Percentiles rank a stretch among this genome's conserved stretches.
These are phyloP conservation scores for Alternaria postmessia DNA, from an alignment of 2,329 filamentous ascomycete species.

Conservation along the genomic window DNA sequence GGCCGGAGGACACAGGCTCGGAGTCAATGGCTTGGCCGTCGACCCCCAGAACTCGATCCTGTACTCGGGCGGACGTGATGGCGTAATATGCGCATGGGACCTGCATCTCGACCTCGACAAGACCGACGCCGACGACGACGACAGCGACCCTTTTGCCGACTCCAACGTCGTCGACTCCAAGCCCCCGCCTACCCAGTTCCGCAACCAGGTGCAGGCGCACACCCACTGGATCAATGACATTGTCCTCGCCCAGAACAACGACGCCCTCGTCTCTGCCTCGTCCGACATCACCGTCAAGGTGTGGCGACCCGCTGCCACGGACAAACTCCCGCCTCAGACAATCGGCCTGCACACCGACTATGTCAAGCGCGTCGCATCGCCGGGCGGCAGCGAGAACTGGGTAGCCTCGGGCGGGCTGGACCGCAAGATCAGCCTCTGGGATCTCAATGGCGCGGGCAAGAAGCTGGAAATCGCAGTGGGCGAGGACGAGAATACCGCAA, in stretches of 20 bases:
- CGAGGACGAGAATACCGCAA: slow-evolving; percentile 82
- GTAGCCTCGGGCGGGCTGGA: slow-evolving; percentile 94
- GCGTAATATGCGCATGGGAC: slow-evolving; percentile 96
- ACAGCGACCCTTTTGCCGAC: slow-evolving; percentile 55
- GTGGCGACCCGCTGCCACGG: slow-evolving; percentile 78
- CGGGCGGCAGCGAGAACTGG: slow-evolving; percentile 76
- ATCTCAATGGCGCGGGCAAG: slow-evolving; percentile 86
- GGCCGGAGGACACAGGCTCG: slow-evolving; percentile 86
- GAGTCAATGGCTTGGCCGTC: slow-evolving; percentile 92
- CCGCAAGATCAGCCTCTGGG: slow-evolving; percentile 91
- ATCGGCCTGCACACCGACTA: slow-evolving; percentile 96
- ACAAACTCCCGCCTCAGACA: slow-evolving; percentile 72
- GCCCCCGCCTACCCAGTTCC: slow-evolving; percentile 62
- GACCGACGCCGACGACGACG: slow-evolving; percentile 31
- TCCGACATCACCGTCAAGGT: slow-evolving; percentile 94
- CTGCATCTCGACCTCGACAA: slow-evolving; percentile 71
- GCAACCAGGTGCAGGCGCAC: slow-evolving; percentile 77
- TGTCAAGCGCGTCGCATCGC: slow-evolving; percentile 90
- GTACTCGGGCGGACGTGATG: slow-evolving; percentile 97
- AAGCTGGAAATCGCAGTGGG: slow-evolving; percentile 84
- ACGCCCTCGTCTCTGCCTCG: slow-evolving; percentile 84
- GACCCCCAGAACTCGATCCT: slow-evolving; percentile 84
- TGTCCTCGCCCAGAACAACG: slow-evolving; percentile 77
- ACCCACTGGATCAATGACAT: slow-evolving; percentile 98
- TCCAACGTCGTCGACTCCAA: slow-evolving; percentile 43